These are phyloP conservation scores for Suillus subaureus DNA, from an alignment of 768 basidiomycete species.

Conservation along the genomic window DNA sequence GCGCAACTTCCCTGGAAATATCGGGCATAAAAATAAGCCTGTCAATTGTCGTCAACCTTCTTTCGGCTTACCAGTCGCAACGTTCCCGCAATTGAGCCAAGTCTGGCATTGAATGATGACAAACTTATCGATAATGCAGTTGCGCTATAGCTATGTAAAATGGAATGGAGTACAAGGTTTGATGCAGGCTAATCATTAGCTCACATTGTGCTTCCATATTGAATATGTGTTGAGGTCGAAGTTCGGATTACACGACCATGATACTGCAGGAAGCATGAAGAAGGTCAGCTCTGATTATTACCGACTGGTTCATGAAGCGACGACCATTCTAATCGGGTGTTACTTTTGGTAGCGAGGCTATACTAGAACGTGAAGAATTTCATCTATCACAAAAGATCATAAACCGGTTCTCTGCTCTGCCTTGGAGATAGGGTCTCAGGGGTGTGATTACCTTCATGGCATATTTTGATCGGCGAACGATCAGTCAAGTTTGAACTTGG, in stretches of 20 bases:
- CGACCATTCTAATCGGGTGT: background rate
- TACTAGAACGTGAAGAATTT: background rate
- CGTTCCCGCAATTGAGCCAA: background rate
- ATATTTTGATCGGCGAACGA: background rate
- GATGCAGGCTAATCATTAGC: background rate
- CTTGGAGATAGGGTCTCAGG: background rate
- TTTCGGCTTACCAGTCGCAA: background rate
- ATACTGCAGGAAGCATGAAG: background rate
- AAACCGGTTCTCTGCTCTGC: background rate
- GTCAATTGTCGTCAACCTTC: no score
- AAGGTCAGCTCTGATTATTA: background rate
- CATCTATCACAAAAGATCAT: background rate
- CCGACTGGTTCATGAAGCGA: background rate
- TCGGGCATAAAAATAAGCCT: no score
- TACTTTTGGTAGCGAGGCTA: background rate
- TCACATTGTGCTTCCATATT: background rate
- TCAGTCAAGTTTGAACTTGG: background rate
- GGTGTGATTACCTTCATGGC: background rate
- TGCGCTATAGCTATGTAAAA: background rate
- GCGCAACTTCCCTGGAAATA: no score
- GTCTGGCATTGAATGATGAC: background rate
- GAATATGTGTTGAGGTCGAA: background rate
- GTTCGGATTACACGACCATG: background rate
- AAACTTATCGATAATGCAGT: background rate
- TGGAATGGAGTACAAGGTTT: background rate